Base-by-base conservation (phyloP, 176 grass and related monocot species). In the Carex parvula region DNA sequence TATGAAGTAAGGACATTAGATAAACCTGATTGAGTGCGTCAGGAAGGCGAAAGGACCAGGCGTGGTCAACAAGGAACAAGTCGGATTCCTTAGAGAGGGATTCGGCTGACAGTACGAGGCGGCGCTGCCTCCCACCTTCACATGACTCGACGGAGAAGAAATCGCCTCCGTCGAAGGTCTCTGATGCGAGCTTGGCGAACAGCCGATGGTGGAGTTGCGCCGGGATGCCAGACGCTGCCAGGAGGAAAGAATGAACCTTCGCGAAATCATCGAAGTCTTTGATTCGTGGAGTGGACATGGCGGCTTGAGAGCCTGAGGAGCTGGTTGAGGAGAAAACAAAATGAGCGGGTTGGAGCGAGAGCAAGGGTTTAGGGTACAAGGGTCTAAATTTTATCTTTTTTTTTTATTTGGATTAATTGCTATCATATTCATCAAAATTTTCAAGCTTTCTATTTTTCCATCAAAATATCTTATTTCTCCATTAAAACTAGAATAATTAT, bases 81-180 rank as follows among this genome's bases (percentile, higher is more conserved):
- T 98, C 91, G 9, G 87, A 87, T 48, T 98, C 92, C 70, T 71
- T 89, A 32, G 22, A 13, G 0, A 94, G 79, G 11, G 89, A 62
- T 0, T 88, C 74, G 0, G 90, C 75, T 13, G 87, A 32, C 4
- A 93, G 87, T 0, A 94, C 46, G 48, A 98, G 92, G 48, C 89
- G 88, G 53, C 95, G 86, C 87, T 93, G 79, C 78, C 82, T 87
- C 46, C 89, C 91, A 1, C 11, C 90, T 48, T 93, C 86, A 81
- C 90, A 98, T 3, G 84, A 84, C 41, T 98, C 92, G 12, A 98
- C 75, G 57, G 88, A 71, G 84, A 98, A 98, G 42, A 79, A 82
- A 41, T 93, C 86, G 67, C 95, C 95, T 18, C 92, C 90, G 84
- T 98, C 95, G 86, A 98, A 94, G n/a, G 88, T 93, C 78, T 98